These are phyloP conservation scores for Nigrospora oryzae DNA, from an alignment of 2,329 filamentous ascomycete genomes.

Conservation along the genomic window DNA sequence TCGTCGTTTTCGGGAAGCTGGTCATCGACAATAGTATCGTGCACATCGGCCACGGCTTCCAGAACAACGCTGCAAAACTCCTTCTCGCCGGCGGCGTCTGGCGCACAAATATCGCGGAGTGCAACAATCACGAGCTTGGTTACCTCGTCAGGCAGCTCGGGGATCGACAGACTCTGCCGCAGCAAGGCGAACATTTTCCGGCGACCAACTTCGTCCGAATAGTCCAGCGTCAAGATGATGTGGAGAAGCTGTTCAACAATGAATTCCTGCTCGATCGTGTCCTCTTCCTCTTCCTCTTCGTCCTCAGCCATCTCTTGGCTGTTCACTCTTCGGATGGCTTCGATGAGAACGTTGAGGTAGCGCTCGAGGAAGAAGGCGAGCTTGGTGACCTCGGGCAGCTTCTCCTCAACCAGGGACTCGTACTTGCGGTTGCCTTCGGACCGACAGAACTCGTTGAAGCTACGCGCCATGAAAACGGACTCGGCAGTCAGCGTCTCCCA, in stretches of 20 bases:
- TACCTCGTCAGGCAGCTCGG: constrained; percentile 84
- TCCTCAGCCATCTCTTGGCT: constrained; percentile 46
- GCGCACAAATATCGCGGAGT: constrained; percentile 74
- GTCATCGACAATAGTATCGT: constrained; percentile 81
- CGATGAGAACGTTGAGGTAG: constrained; percentile 63
- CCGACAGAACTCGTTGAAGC: constrained; percentile 89
- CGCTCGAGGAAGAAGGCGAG: constrained; percentile 80
- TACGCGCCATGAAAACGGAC: constrained; percentile 81
- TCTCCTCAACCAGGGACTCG: constrained; percentile 74
- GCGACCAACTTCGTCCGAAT: constrained; percentile 92
- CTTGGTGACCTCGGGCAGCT: constrained; percentile 88
- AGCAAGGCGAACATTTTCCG: constrained; percentile 93
- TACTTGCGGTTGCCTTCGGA: constrained; percentile 65
- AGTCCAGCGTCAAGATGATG: constrained; percentile 86
- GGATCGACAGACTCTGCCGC: constrained; percentile 74
- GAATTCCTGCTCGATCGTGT: constrained; percentile 86
- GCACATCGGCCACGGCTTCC: constrained; percentile 92
- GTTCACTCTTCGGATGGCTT: constrained; percentile 51
- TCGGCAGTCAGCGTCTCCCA: constrained; percentile 80
- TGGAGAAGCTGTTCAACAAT: constrained; percentile 92
- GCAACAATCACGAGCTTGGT: constrained; percentile 82
- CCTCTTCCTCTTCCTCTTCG: constrained; percentile 63
- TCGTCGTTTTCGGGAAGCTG: constrained; percentile 45
- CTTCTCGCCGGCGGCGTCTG: constrained; percentile 62
- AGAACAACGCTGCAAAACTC: constrained; percentile 81